These are phyloP conservation scores for Hyphopichia homilentoma DNA, from an alignment of 805 yeast genomes.

Conservation along the genomic window DNA sequence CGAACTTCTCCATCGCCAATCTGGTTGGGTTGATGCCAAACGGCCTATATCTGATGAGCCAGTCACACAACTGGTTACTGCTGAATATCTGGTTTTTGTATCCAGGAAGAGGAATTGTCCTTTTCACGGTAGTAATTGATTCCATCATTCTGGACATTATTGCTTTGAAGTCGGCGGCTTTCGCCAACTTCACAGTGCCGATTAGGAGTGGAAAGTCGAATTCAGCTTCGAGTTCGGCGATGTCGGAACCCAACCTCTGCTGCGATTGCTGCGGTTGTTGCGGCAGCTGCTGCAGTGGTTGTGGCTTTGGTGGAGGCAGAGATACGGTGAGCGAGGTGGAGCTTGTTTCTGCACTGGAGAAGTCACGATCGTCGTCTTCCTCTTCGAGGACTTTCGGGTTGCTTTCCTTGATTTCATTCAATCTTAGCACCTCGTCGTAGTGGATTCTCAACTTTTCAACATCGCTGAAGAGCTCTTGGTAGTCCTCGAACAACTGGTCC, in stretches of 20 bases:
- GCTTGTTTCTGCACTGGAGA: conserved; percentile 2
- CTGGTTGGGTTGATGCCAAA: conserved; percentile 33
- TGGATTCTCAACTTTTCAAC: conserved; percentile 27
- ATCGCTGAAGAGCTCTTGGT: conserved; percentile 16
- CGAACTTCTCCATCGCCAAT: conserved; percentile 34
- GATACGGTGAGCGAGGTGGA: conserved; percentile 3
- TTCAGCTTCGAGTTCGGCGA: conserved; percentile 9
- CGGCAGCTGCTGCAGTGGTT: too few species aligned
- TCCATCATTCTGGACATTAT: conserved; percentile 20
- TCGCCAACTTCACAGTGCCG: conserved; percentile 20
- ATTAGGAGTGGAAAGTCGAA: conserved; percentile 29
- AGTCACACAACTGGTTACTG: conserved; percentile 34
- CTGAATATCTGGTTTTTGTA: conserved; percentile 36
- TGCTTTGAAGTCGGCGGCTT: conserved; percentile 14
- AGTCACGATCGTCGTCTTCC: background rate
- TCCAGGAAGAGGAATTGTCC: conserved; percentile 39
- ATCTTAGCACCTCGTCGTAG: conserved; percentile 25
- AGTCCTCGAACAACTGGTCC: conserved; percentile 20
- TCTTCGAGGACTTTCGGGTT: conserved; percentile 2
- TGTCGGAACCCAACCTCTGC: too few species aligned
- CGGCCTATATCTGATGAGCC: conserved; percentile 20
- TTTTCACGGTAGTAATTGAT: conserved; percentile 20
- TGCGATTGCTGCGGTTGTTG: too few species aligned
- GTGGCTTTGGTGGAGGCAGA: conserved; percentile 3
- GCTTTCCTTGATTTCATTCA: conserved; percentile 28